These are phyloP conservation scores for Galeopsis tetrahit DNA, from an alignment of 257 asterid species.

Conservation along the genomic window DNA sequence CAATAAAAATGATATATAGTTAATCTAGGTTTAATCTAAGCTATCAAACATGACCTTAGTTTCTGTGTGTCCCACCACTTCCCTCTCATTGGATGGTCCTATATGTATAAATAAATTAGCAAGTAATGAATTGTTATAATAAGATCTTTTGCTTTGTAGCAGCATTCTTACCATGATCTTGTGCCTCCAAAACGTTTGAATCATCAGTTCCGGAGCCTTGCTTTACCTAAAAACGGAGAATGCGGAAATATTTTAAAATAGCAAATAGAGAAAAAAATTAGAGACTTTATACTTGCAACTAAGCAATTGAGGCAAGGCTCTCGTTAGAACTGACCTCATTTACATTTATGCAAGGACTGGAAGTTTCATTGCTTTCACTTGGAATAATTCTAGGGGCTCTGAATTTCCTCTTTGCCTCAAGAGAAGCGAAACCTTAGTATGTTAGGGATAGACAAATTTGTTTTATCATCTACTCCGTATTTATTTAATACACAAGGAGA, in stretches of 20 bases:
- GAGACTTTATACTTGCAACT: constrained; percentile 19
- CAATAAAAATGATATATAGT: too few species aligned
- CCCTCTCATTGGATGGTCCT: constrained; percentile 45
- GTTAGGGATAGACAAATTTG: constrained; percentile 43
- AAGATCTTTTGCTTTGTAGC: constrained; percentile 9
- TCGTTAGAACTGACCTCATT: constrained; percentile 41
- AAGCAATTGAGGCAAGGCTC: constrained; percentile 13
- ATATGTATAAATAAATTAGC: constrained; percentile 20
- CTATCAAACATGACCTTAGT: too few species aligned
- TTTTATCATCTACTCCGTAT: constrained; percentile 6
- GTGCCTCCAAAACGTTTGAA: constrained; percentile 41
- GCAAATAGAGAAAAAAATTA: constrained; percentile 10
- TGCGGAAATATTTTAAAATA: background rate
- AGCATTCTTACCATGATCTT: constrained; percentile 49
- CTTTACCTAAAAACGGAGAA: constrained; percentile 50
- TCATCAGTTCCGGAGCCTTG: constrained; percentile 31
- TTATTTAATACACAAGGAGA: background rate
- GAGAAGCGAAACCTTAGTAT: constrained; percentile 77
- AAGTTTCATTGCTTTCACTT: constrained; percentile 42
- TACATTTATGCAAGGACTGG: constrained; percentile 31
- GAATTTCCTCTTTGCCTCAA: constrained; percentile 86
- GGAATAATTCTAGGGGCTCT: constrained; percentile 67
- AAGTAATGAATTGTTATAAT: constrained; percentile 3
- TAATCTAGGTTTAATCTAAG: too few species aligned
- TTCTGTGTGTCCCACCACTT: constrained; percentile 32